Conservation (phyloP, 202 grass and related monocot genomes). For the Brachypodium distachyon region DNA sequence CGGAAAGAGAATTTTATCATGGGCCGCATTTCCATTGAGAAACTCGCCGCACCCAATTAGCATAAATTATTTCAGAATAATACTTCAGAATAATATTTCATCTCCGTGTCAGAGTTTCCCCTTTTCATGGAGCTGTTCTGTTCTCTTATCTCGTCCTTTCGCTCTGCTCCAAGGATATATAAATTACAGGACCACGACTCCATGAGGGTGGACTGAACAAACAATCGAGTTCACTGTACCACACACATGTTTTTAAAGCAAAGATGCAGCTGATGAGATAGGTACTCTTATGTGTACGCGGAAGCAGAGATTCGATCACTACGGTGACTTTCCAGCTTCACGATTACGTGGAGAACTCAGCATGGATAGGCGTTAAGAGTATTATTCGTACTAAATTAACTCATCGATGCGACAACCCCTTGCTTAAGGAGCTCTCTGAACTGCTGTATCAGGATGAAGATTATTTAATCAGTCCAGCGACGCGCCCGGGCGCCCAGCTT, state of each 20-base stretch:
- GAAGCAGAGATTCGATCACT: background rate
- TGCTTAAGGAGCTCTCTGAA: background rate
- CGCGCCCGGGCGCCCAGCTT: background rate
- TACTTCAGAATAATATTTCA: background rate
- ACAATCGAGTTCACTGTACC: background rate
- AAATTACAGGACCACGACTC: background rate
- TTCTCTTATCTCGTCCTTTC: background rate
- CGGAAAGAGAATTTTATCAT: too few species aligned
- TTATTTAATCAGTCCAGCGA: background rate
- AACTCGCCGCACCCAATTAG: background rate
- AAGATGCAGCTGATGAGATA: background rate
- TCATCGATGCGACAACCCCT: background rate
- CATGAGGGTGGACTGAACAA: background rate
- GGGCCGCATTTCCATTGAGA: too few species aligned
- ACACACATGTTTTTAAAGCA: background rate
- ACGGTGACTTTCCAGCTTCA: background rate
- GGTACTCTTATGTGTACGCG: background rate
- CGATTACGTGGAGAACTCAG: constrained; percentile 18
- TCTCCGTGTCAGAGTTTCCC: background rate
- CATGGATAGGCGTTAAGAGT: background rate
- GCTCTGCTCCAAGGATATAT: background rate
- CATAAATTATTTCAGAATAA: background rate
- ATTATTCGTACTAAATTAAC: background rate
- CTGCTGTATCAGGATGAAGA: background rate
- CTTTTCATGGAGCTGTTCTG: background rate